Evolutionary conservation across 306 rosid species (phyloP), one percentile per base, ranked within the genome.

Genomic region (Gynostemma pentaphyllum): DNA sequence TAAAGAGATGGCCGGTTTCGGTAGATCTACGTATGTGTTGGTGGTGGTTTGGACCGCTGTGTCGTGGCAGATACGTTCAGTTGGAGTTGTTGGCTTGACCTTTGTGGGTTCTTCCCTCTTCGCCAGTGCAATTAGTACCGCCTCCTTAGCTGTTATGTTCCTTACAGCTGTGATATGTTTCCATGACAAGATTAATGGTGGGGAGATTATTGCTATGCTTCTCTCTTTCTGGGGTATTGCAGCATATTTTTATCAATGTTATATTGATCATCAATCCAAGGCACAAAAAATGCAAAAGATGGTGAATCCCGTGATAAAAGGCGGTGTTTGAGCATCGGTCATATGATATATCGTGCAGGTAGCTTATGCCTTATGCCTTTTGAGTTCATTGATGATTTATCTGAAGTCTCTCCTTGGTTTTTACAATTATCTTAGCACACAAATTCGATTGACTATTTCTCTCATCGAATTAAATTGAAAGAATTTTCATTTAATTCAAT

Each of bases 21-120:
- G 77, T 12, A 69, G 74, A 49, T 73, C 76, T 62, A 66, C 89
- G 15, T 91, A 91, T 53, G 80, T 82, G 21, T 67, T 80, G 87
- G 82, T 95, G 39, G 71, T 91, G 81, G 92, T 85, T 51, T 75
- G 90, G 79, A 82, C 95, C 0, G 88, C 95, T 0, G 53, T 88
- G 48, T 80, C 96, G 10, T 91, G 98, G 96, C 95, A 91, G 78
- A 72, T 86, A 44, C 82, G 96, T 74, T 80, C 96, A 19, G 96
- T 91, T 68, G 96, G 95, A 48, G 96, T 88, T 23, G 92, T 91
- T 70, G 95, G 92, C 29, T 78, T 91, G 72, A 86, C 88, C 41
- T 91, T 88, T 51, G 56, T 85, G 51, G 96, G 83, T 22, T 87
- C 98, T 54, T 84, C 98, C 39, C 88, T 91, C 22, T 91, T 83